Base-by-base conservation (phyloP, 2,329 filamentous ascomycete genomes). In the Venturia effusa region DNA sequence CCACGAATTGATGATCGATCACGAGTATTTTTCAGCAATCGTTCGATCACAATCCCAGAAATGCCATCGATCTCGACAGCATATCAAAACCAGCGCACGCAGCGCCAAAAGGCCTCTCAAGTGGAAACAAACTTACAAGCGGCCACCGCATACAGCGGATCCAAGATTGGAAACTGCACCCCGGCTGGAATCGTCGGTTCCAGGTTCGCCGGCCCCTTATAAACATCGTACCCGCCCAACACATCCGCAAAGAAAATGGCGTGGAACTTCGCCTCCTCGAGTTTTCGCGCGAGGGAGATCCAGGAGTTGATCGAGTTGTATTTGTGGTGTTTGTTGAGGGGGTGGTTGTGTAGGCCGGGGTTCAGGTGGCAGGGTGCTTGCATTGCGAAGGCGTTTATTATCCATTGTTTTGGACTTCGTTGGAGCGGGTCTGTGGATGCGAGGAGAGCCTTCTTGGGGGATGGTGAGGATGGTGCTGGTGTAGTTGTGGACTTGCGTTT, bases 211-310 rank as follows among this genome's bases (percentile, higher is more conserved):
- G 60, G 43, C 11, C 60, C 60, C 24, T 63, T 55, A 27, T 63
- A 63, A 22, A 63, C 61, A 59, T 63, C 61, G 32, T 63, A 63
- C 1, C 45, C 45, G 10, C 61, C 61, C 68, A 79, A 79, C 1
- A 80, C 76, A 65, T 81, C 80, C 4, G 80, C 80, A 59, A 82
- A 75, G 71, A 82, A 82, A 51, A 82, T 75, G 13, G 75, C 78
- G 65, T 81, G 79, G 66, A 81, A 81, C 39, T 79, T 79, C 27
- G 77, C 78, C 13, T 74, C 74, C 45, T 81, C 78, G 1, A 81
- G 73, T 62, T 75, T 75, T 62, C 80, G 74, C 1, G 80, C 80
- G 1, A 82, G 68, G 0, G 74, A 68, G 2, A 78, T 76, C 80
- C 80, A 82, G 67, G 78, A 22, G 11, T 43, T 48, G 34, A 59